These are phyloP conservation scores for Liquidambar formosana DNA, from an alignment of 164 flowering plant species.

Conservation along the genomic window DNA sequence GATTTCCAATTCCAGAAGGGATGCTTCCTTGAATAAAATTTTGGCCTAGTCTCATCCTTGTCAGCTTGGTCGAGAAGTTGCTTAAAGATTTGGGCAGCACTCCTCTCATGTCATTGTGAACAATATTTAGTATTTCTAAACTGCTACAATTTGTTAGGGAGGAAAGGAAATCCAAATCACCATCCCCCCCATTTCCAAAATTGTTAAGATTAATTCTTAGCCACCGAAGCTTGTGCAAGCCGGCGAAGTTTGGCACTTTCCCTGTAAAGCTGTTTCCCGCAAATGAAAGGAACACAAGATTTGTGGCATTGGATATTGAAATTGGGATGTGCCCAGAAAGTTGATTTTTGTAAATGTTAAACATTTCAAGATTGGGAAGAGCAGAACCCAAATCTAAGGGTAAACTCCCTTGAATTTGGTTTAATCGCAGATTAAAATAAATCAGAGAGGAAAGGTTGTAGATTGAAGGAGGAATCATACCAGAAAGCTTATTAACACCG, in stretches of 20 bases:
- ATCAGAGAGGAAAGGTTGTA: no score
- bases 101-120: conserved; percentile 24
- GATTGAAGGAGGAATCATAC: no score
- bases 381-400: conserved; percentile 11
- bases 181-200: conserved; percentile 20
- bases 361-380: conserved; percentile 17
- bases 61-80: conserved; percentile 25
- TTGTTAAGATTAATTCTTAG: neutral
- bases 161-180: conserved; percentile 31
- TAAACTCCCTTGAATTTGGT: conserved; percentile 16
- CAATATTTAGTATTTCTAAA: neutral
- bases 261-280: conserved; percentile 24
- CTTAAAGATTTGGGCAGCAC: conserved; percentile 25
- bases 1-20: conserved; percentile 33
- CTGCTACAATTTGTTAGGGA: conserved; percentile 22
- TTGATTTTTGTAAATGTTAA: neutral
- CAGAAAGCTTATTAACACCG: no score
- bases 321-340: conserved; percentile 28
- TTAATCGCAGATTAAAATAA: neutral
- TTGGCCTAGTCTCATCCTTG: neutral
- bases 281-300: neutral
- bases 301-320: conserved; percentile 28
- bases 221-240: conserved; percentile 2
- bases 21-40: conserved; percentile 34
- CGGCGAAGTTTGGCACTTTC: conserved; percentile 16